Percentiles rank a stretch among this genome's conserved stretches.
These are phyloP conservation scores for Coemansia sp. DNA, from an alignment of 192 early-diverging fungal genomes.

Conservation along the genomic window DNA sequence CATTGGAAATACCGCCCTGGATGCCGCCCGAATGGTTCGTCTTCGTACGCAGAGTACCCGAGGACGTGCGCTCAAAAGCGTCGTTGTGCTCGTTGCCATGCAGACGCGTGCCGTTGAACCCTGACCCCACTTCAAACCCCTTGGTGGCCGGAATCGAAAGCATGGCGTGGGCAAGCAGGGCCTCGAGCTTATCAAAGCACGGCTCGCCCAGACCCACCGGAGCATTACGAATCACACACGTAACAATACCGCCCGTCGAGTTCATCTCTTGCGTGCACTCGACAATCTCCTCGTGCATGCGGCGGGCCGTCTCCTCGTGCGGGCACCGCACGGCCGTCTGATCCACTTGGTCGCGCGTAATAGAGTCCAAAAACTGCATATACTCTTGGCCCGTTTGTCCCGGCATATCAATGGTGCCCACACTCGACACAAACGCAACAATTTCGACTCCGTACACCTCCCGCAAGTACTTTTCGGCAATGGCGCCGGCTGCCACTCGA, in stretches of 20 bases:
- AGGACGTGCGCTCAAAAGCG: slow-evolving; percentile 68
- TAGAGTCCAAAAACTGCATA: slow-evolving; percentile 63
- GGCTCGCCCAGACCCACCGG: slow-evolving; percentile 95
- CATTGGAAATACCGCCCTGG: slow-evolving; percentile 97
- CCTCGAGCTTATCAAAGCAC: slow-evolving; percentile 98
- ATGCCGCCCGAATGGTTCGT: slow-evolving; percentile 97
- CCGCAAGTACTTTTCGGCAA: slow-evolving; percentile 96
- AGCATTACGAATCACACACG: slow-evolving; percentile 92
- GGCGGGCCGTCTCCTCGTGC: slow-evolving; percentile 65
- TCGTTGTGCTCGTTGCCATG: slow-evolving; percentile 94
- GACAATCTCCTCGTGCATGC: slow-evolving; percentile 87
- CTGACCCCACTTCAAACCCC: slow-evolving; percentile 95
- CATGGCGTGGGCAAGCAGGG: slow-evolving; percentile 96
- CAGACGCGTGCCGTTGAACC: slow-evolving; percentile 84
- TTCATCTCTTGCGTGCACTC: slow-evolving; percentile 76
- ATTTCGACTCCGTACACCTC: slow-evolving; percentile 82
- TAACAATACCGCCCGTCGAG: slow-evolving; percentile 93
- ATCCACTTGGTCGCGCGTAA: slow-evolving; percentile 78
- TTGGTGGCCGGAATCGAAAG: slow-evolving; percentile 98
- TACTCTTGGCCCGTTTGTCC: slow-evolving; percentile 54
- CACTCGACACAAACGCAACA: slow-evolving; percentile 90
- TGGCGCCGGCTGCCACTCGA: slow-evolving; percentile 92
- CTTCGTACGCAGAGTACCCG: slow-evolving; percentile 71
- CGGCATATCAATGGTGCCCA: slow-evolving; percentile 79
- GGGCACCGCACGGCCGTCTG: slow-evolving; percentile 88